Evolutionary conservation across 768 basidiomycete species (phyloP), one percentile per base, ranked within the genome.

Genomic region (Thelephora ganbajun): DNA sequence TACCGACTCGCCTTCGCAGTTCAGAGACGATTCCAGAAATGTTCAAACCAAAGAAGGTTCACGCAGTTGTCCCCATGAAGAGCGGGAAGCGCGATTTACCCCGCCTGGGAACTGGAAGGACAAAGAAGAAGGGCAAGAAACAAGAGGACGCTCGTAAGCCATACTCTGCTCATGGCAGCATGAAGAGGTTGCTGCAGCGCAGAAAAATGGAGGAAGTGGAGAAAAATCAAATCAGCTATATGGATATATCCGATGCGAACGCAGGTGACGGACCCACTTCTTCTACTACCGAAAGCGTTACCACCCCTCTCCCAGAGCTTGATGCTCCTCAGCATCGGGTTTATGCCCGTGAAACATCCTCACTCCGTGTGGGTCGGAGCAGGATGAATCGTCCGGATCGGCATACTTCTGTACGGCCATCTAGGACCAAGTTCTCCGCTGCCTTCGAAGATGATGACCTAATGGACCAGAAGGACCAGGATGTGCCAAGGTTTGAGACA

Each of bases 111-210:
- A 70, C 64, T 22, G 53, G 54, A 46, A 56, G 64, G 48, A 44
- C 45, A 18, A 55, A 54, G 47, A 44, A 54, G 30, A 63, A 69
- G 57, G 57, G 56, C 5, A 61, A 57, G 42, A 61, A 69, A 55
- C 67, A 61, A 37, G 56, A 63, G 35, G 61, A 60, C 51, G 72
- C 71, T 35, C 75, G 74, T 16, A 87, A 87, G 56, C 85, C 85
- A 3, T 88, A 88, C 55, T 79, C 83, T 1, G 85, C 84, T 6
- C 74, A 77, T 51, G 81, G 84, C 46, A 82, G 83, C 0, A 79
- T 85, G 72, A 85, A 81, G 68, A 87, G 80, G 57, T 64, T 84
- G 60, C 61, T 87, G 35, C 78, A 80, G 18, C 72, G 75, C 53
- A 67, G 79, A 44, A 74, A 72, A 56, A 63, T 68, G 51, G 81